Evolutionary conservation across 345 rosid species (phyloP).

Genomic region (Crucihimalaya himalaica): DNA sequence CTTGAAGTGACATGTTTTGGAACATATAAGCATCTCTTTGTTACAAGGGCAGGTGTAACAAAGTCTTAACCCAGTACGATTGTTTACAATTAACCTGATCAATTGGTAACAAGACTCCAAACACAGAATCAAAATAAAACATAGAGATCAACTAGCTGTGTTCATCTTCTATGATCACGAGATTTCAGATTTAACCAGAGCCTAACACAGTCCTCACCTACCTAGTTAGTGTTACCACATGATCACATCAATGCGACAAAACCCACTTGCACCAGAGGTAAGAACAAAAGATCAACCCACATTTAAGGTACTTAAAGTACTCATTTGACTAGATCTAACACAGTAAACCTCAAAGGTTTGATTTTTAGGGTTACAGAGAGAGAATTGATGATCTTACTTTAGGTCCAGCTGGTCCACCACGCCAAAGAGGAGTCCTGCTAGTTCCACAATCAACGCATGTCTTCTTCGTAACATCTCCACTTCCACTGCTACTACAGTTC

Average conservation of each 20-base stretch:
- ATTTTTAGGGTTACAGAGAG: neutral
- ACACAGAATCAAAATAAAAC: neutral
- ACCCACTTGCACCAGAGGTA: constrained; percentile 1
- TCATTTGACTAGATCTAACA: constrained; percentile 16
- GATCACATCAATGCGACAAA: neutral
- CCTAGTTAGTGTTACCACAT: neutral
- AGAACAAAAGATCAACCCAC: constrained; percentile 4
- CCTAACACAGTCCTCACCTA: neutral
- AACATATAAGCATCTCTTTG: neutral
- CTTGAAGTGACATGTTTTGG: neutral
- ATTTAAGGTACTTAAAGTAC: neutral
- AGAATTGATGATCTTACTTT: constrained; percentile 48
- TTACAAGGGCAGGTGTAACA: neutral
- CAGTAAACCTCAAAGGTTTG: neutral
- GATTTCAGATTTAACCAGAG: neutral
- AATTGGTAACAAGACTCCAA: neutral
- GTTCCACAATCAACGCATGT: constrained; percentile 95
- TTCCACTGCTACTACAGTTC: constrained; percentile 39
- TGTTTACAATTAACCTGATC: neutral
- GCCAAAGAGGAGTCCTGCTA: constrained; percentile 88
- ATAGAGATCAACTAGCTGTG: neutral
- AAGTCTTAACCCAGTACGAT: neutral
- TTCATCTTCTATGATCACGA: neutral
- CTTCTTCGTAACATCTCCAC: constrained; percentile 53
- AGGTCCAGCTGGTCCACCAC: constrained; percentile 98